phyloP scores from a whole-genome alignment of 2,329 filamentous ascomycete genomes.

The Aspergillus sp. region DNA sequence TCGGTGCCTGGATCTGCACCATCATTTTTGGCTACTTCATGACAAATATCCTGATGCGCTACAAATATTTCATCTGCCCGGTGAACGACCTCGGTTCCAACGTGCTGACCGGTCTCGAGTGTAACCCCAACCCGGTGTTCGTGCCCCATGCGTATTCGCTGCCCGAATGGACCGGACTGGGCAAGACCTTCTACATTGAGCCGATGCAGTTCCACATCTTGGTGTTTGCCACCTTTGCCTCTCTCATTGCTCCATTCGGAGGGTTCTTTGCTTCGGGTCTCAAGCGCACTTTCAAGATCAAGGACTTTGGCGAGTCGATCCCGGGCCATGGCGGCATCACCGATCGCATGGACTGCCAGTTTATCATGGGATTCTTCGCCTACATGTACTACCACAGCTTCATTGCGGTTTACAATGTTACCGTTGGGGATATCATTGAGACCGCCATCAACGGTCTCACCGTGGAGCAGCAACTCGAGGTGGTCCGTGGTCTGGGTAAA shows the following conservation, averaged over 20 bases:
- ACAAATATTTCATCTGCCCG: constrained; percentile 97
- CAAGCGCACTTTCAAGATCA: constrained; percentile 99
- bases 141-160: constrained; percentile 71
- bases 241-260: constrained; percentile 93
- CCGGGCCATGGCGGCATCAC: constrained; percentile 97
- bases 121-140: constrained; percentile 90
- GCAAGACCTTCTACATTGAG: constrained; percentile 71
- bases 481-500: constrained; percentile 61
- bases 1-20: constrained; percentile 94
- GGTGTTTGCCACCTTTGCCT: constrained; percentile 87
- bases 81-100: constrained; percentile 95
- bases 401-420: constrained; percentile 83
- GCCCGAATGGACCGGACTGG: constrained; percentile 68
- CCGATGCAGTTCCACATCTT: constrained; percentile 95
- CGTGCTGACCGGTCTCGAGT: constrained; percentile 84
- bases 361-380: constrained; percentile 98
- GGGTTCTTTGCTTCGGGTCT: constrained; percentile 97
- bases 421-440: constrained; percentile 84
- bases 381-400: constrained; percentile 99
- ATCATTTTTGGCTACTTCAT: constrained; percentile 79
- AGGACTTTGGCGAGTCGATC: constrained; percentile 98
- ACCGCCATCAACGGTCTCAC: constrained; percentile 85
- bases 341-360: constrained; percentile 98
- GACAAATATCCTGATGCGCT: constrained; percentile 81
- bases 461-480: constrained; percentile 84